These are phyloP conservation scores for Rugosomyces carneus DNA, from an alignment of 1,284 basidiomycete genomes.

Conservation along the genomic window DNA sequence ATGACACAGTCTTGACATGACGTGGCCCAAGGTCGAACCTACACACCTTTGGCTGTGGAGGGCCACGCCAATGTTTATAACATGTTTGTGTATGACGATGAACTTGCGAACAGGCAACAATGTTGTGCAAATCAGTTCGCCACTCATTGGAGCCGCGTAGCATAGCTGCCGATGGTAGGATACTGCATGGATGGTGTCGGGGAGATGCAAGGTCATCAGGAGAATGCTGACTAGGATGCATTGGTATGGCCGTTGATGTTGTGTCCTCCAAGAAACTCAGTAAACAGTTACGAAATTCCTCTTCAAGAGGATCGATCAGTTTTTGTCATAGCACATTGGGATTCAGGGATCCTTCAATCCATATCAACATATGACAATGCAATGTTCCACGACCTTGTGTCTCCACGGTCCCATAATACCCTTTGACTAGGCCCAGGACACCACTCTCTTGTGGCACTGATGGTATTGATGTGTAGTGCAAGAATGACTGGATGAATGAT, in stretches of 20 bases:
- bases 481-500: not conserved
- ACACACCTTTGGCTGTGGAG: constrained; percentile 21
- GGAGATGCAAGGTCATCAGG: too few species aligned
- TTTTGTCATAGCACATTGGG: constrained; percentile 4
- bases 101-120: constrained; percentile 40
- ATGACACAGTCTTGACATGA: constrained; percentile 12
- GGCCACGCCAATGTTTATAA: constrained; percentile 30
- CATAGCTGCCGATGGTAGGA: too few species aligned
- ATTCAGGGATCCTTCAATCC: constrained; percentile 9
- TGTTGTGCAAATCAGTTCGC: constrained; percentile 28
- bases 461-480: too few species aligned
- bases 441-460: too few species aligned
- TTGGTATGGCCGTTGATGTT: not conserved
- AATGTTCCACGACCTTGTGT: constrained; percentile 10
- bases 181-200: too few species aligned
- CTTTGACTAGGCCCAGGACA: not conserved
- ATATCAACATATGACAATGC: constrained; percentile 15
- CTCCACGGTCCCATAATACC: constrained; percentile 9
- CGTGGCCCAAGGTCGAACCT: constrained; percentile 24
- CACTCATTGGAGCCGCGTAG: too few species aligned
- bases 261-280: not conserved
- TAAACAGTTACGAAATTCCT: not conserved
- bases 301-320: not conserved
- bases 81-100: constrained; percentile 27
- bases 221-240: too few species aligned